Evolutionary conservation across 1,284 basidiomycete genomes (phyloP).

Genomic region (Inonotus hispidus): DNA sequence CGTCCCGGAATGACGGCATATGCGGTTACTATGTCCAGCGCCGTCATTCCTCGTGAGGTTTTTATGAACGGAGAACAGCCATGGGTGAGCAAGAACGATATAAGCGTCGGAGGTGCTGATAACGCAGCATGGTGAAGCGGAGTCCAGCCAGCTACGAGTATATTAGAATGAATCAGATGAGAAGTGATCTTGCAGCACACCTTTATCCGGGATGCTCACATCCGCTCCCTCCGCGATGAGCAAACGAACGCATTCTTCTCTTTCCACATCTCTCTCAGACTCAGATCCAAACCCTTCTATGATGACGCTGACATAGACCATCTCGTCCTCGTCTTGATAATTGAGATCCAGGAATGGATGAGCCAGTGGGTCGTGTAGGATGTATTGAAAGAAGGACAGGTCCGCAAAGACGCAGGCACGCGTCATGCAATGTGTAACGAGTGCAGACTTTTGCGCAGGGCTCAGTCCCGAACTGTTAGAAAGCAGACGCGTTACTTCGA

Average conservation of each 20-base stretch:
- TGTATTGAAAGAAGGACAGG: constrained; percentile 62
- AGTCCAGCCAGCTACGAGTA: constrained; percentile 78
- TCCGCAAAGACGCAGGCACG: constrained; percentile 76
- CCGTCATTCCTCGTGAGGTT: constrained; percentile 73
- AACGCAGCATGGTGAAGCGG: constrained; percentile 92
- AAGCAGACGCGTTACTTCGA: constrained; percentile 57
- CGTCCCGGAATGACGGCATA: constrained; percentile 75
- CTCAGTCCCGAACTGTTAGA: constrained; percentile 61
- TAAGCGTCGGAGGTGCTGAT: constrained; percentile 83
- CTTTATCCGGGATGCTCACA: constrained; percentile 55
- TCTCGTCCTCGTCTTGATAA: constrained; percentile 76
- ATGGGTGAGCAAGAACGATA: constrained; percentile 89
- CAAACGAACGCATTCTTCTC: constrained; percentile 82
- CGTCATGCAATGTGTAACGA: constrained; percentile 64
- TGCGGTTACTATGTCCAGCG: constrained; percentile 81
- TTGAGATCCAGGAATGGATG: constrained; percentile 64
- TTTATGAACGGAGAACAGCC: constrained; percentile 77
- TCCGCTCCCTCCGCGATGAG: constrained; percentile 78
- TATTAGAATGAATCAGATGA: constrained; percentile 6
- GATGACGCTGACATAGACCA: constrained; percentile 72
- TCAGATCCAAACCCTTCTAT: constrained; percentile 82
- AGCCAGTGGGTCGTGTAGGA: constrained; percentile 63
- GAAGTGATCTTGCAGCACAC: constrained; percentile 34
- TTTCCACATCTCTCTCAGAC: constrained; percentile 75
- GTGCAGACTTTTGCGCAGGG: constrained; percentile 57